Evolutionary conservation across 345 rosid species (phyloP), one percentile per base, ranked within the genome.

Genomic region (Boechera stricta): DNA sequence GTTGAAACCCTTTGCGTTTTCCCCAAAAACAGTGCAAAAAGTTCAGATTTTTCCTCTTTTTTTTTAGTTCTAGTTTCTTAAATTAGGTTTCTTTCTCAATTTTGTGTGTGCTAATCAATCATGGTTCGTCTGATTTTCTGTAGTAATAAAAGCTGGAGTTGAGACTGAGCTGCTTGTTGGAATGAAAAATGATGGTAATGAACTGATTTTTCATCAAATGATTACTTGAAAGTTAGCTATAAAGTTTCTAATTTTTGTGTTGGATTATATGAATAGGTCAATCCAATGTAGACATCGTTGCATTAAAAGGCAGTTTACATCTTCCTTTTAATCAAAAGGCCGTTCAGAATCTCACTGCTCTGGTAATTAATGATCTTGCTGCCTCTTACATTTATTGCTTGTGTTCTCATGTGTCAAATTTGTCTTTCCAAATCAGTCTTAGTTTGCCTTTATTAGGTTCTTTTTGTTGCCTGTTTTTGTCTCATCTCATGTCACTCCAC

Each of bases 101-200:
- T 1, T 44, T 41, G 35, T 12, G 9, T 54, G 65, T 60, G 2
- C 36, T 38, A 15, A 35, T 77, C 32, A 54, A 54, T 48, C 55
- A 8, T 72, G 28, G 12, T 65, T 58, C 6, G 8, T 51, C 7
- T 71, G 48, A 7, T 44, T 48, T 49, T 66, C 51, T 60, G 75
- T 81, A 95, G 99, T 86, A 78, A 85, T 95, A 59, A 69, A 80
- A 47, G 93, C 97, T 69, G 99, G 98, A 67, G 82, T 77, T 77
- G 97, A 92, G 80, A 76, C 93, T 66, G 96, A 90, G 71, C 76
- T 95, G 15, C 88, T 92, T 13, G 96, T 86, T 74, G 99, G 98
- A 68, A 54, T 95, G 75, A 93, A 89, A 82, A 92, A 92, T 67
- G 89, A 86, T 79, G 99, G 99, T 95, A 87, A 68, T 29, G 53